Evolutionary conservation across 2,329 filamentous ascomycete genomes (phyloP), one percentile per base, ranked within the genome.

Genomic region (Chrysoporthe cubensis): DNA sequence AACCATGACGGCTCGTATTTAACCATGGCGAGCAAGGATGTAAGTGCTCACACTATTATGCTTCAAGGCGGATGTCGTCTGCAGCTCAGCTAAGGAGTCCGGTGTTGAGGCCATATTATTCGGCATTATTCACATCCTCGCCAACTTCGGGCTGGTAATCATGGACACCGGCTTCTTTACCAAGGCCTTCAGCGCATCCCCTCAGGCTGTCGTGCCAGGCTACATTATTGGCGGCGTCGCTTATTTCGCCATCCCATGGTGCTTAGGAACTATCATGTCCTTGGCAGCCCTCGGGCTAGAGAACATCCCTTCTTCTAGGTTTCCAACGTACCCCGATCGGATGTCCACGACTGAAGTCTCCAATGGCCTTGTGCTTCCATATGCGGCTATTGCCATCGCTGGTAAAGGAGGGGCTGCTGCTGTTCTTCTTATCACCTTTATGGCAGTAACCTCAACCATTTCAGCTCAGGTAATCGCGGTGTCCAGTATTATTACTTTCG

Each of bases 351-450:
- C 81, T 1, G 89, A 93, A 71, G 86, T 93, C 3, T 87, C 84
- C 2, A 88, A 89, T 16, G 90, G 90, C 0, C 80, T 93, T 0
- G 90, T 92, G 0, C 80, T 93, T 2, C 90, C 91, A 0, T 89
- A 91, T 68, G 90, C 89, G 2, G 89, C 91, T 0, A 87, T 91
- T 37, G 88, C 90, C 2, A 77, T 93, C 40, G 84, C 91, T 1
- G 91, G 91, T 0, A 89, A 88, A 70, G 90, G 90, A 9, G 91
- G 91, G 59, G 90, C 90, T 0, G 88, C 85, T 1, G 90, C 88
- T 0, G 87, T 90, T 0, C 81, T 92, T 0, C 78, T 93, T 4
- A 84, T 92, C 65, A 87, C 90, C 13, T 92, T 93, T 80, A 92
- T 93, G 90, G 91, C 90, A 2, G 89, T 92, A n/a, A 92, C 90